A percentile compares a stretch with the other conserved stretches of the same genome.
Evolutionary conservation across 164 flowering plant species (phyloP).

Genomic region (grape (Vitis vinifera)): ASM3070453v1 NC_081812.1:23749501-23750000

Average conservation of each 20-base stretch:
- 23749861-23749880: conserved; percentile 9
- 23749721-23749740: neutral
- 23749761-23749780: neutral
- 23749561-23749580: neutral
- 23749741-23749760: neutral
- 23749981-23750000: no score
- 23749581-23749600: no score
- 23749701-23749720: neutral
- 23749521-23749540: no score
- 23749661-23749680: conserved; percentile 1
- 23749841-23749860: neutral
- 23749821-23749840: conserved; percentile 7
- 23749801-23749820: conserved; percentile 1
- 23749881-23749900: no score
- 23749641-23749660: conserved; percentile 17
- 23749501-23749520: no score
- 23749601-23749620: neutral
- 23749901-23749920: no score
- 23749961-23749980: no score
- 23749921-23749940: no score
- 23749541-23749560: neutral
- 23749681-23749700: conserved; percentile 21
- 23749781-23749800: neutral
- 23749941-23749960: no score
- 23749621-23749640: conserved; percentile 24